Base-by-base conservation (phyloP, 2,329 filamentous ascomycete species). In the Talaromyces islandicus region DNA sequence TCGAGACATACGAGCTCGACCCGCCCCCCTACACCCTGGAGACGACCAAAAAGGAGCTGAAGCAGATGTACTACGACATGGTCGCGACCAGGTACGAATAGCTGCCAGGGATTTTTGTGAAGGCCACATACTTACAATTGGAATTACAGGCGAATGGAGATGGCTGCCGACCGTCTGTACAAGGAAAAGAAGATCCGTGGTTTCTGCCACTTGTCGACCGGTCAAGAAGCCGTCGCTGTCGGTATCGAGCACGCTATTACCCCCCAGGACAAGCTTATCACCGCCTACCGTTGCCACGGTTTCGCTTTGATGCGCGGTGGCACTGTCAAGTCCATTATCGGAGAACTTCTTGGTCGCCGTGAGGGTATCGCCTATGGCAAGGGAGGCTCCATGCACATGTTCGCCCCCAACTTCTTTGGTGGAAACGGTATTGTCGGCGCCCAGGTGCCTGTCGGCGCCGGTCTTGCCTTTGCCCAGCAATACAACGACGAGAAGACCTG, bases 111-210 rank as follows among this genome's bases (percentile, higher is more conserved):
- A n/a, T 59, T 41, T 58, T 41, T 30, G 19, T 30, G 56, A 38
- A 63, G 48, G 4, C 19, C 4, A 14, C 24, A 27, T 52, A 29
- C 48, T 52, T 29, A 52, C 48, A 12, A 1, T 52, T n/a, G 6
- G 6, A 4, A n/a, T 17, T 7, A 64, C 59, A 96, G 92, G 81
- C 94, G 96, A 78, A 96, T 99, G 94, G 94, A 99, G 81, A 96
- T 99, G 93, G 92, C 93, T 68, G 92, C 94, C 81, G 94, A 99
- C 77, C 87, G 93, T 76, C 84, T 99, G 73, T 99, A 99, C 90
- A 99, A 99, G 85, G 94, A 97, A 84, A 99, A 99, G 89, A 97
- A 99, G 86, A 97, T 99, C 71, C 90, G 94, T 71, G 94, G 94
- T 81, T 99, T 99, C 89, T 99, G 94, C 83, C 94, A 99, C 82